Base-by-base conservation (phyloP, 257 asterid species). In the Striga asiatica region DNA sequence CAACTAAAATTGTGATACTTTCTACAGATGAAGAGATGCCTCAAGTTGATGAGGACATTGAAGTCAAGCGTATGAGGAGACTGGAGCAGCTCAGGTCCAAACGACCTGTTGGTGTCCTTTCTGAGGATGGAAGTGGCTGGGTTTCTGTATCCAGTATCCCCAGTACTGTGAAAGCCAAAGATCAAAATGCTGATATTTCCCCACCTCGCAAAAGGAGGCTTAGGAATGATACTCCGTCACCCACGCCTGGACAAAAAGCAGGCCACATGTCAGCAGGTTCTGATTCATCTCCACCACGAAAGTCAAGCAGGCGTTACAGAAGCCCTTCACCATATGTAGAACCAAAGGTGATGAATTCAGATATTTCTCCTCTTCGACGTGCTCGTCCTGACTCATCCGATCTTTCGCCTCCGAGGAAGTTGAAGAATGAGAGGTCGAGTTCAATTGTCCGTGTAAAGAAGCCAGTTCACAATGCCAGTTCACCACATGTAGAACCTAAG, bases 41-140 rank as follows among this genome's bases (percentile, higher is more conserved):
- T 41, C 48, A 41, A 16, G 48, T 41, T 1, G 17, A 41, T 12
- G 48, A 41, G 18, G 48, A 41, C 17, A 41, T 41, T 41, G 48
- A 41, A 41, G 48, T 41, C 21, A 41, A 41, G 48, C 48, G 48
- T 18, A 41, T 41, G 48, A 41, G 22, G n/a, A n/a, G n/a, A n/a
- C n/a, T n/a, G n/a, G n/a, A n/a, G n/a, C n/a, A n/a, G n/a, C n/a
- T n/a, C n/a, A n/a, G n/a, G n/a, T n/a, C n/a, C n/a, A n/a, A n/a
- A n/a, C n/a, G n/a, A n/a, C n/a, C n/a, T n/a, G 17, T 3, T 1
- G 48, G 48, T 41, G 22, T 41, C 9, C 14, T 41, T 14, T 41
- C 93, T 20, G 97, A 89, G 72, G 95, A 89, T 75, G 97, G 96
- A 67, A 87, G 96, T 77, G 98, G 98, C 51, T 91, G 96, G 98